These are phyloP conservation scores for Blastobotrys raffinosifermentans DNA, from an alignment of 1,139 yeast genomes.

Conservation along the genomic window DNA sequence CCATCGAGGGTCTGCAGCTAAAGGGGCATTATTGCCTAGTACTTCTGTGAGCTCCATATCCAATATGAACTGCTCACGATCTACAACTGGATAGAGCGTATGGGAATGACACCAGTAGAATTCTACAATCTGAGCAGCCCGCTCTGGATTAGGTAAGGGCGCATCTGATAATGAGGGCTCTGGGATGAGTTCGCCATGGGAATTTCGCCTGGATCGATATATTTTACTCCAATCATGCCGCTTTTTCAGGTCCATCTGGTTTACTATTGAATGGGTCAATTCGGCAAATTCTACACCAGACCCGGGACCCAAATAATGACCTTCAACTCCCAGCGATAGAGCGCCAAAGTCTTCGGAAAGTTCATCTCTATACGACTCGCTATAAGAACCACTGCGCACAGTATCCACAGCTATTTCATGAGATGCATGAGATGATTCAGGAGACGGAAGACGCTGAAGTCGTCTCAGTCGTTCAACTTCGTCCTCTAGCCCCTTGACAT, in stretches of 20 bases:
- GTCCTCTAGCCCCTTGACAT: slow-evolving; percentile 16
- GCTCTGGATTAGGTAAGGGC: slow-evolving; percentile 13
- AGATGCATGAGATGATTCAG: neutral
- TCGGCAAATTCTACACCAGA: slow-evolving; percentile 23
- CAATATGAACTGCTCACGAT: slow-evolving; percentile 12
- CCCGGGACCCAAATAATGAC: slow-evolving; percentile 23
- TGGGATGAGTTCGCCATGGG: too few species aligned
- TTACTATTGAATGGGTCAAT: slow-evolving; percentile 19
- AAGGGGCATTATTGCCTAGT: slow-evolving; percentile 7
- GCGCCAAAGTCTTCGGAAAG: slow-evolving; percentile 18
- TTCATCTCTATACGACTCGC: too few species aligned
- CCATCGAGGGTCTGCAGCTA: slow-evolving; percentile 15
- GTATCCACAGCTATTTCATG: neutral
- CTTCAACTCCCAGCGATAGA: slow-evolving; percentile 19
- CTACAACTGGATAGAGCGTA: slow-evolving; percentile 19
- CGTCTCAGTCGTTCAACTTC: slow-evolving; percentile 8
- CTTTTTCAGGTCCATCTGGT: slow-evolving; percentile 14
- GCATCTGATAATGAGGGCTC: slow-evolving; percentile 1
- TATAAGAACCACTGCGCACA: too few species aligned
- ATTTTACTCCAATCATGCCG: neutral
- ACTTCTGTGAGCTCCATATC: slow-evolving; percentile 11
- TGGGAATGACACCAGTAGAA: slow-evolving; percentile 23
- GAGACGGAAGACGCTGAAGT: slow-evolving; percentile 1
- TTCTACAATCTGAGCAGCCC: slow-evolving; percentile 16
- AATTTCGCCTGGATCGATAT: neutral